A percentile compares a stretch with the other conserved stretches of the same genome.
Conservation (phyloP, 1,284 basidiomycete species). For the Microbotryum intermedium region DNA sequence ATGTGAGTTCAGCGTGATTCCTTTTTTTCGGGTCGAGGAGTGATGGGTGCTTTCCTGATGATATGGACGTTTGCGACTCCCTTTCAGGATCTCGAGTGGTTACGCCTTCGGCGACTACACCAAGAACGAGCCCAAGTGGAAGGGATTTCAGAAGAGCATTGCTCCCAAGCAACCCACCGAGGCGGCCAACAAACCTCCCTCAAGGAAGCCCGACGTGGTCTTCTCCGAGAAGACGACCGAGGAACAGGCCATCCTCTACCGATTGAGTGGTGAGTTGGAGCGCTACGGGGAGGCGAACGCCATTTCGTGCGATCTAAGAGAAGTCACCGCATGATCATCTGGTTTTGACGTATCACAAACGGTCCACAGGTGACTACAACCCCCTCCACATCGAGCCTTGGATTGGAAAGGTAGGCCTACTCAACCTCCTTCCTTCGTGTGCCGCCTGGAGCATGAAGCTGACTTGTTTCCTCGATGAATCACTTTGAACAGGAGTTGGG, state of each 20-base stretch:
- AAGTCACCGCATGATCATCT: too few relatives aligned
- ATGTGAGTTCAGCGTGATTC: background rate
- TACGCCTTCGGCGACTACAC: slow-evolving; percentile 62
- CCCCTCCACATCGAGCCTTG: slow-evolving; percentile 62
- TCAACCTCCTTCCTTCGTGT: slow-evolving; percentile 34
- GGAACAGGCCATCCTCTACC: slow-evolving; percentile 68
- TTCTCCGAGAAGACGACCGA: slow-evolving; percentile 59
- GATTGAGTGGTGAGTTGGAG: slow-evolving; percentile 43
- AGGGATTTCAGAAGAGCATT: slow-evolving; percentile 55
- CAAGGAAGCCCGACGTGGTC: slow-evolving; percentile 58
- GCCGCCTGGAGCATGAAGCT: slow-evolving; percentile 40
- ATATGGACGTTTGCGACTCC: background rate
- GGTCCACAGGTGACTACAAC: slow-evolving; percentile 60
- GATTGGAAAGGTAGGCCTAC: slow-evolving; percentile 5
- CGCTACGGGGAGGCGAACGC: background rate
- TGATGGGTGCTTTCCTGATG: background rate
- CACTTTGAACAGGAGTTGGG: slow-evolving; percentile 51
- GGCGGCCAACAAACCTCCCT: slow-evolving; percentile 50
- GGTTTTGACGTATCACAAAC: too few relatives aligned
- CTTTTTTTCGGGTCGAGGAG: slow-evolving; percentile 40
- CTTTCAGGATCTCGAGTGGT: slow-evolving; percentile 48
- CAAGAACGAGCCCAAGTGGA: slow-evolving; percentile 39
- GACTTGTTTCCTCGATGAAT: slow-evolving; percentile 36
- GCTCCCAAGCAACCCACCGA: slow-evolving; percentile 56
- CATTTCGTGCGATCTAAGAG: background rate